Conservation (phyloP, 164 flowering plant genomes). For the Platanus orientalis region DNA sequence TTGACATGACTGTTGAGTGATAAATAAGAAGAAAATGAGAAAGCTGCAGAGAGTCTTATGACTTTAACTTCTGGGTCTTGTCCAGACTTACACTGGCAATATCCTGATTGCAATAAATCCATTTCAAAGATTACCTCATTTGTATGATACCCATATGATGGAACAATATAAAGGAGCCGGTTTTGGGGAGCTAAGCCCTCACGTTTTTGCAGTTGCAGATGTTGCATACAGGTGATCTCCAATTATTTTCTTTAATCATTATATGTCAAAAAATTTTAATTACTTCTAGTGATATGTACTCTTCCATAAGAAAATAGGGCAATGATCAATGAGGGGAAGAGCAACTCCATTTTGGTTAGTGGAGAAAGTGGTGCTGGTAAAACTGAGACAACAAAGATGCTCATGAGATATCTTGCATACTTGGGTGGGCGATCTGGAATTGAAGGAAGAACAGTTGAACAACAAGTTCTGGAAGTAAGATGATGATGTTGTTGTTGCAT, state of each 20-base stretch:
- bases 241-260: not conserved
- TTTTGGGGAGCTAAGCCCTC: slow-evolving; percentile 33
- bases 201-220: slow-evolving; percentile 98
- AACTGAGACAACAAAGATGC: slow-evolving; percentile 99
- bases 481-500: not conserved
- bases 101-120: slow-evolving; percentile 22
- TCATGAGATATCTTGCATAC: slow-evolving; percentile 94
- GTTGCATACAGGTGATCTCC: slow-evolving; percentile 82
- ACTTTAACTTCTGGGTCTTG: slow-evolving; percentile 1
- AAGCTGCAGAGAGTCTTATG: not conserved
- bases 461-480: slow-evolving; percentile 96
- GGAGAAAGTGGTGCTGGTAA: slow-evolving; percentile 99
- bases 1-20: slow-evolving; percentile 1
- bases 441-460: slow-evolving; percentile 97
- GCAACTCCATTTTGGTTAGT: slow-evolving; percentile 97
- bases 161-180: slow-evolving; percentile 28
- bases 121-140: slow-evolving; percentile 43
- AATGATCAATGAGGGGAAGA: slow-evolving; percentile 96
- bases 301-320: slow-evolving; percentile 48
- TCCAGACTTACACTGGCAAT: slow-evolving; percentile 30
- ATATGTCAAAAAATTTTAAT: not conserved
- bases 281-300: slow-evolving; percentile 5
- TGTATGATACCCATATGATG: slow-evolving; percentile 38
- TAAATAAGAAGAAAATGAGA: not conserved
- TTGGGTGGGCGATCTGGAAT: slow-evolving; percentile 91